Conservation (phyloP, 768 basidiomycete genomes). For the Lactifluus hygrophoroides region DNA sequence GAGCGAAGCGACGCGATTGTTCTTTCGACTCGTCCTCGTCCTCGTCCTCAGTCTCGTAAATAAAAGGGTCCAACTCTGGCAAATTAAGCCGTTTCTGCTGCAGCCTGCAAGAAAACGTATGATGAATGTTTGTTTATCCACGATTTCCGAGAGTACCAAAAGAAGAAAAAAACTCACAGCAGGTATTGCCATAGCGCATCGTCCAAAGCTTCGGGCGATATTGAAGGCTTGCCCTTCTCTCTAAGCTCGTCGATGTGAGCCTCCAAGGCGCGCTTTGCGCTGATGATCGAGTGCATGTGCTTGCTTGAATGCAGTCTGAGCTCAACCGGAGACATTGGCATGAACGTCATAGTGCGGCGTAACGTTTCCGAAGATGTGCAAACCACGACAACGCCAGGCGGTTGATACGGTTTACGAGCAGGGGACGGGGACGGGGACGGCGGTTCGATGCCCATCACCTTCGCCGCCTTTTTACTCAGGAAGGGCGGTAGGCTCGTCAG, state of each 20-base stretch:
- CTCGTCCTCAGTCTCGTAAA: background rate
- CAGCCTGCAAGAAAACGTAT: constrained; percentile 37
- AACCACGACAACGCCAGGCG: constrained; percentile 49
- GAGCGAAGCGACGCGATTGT: background rate
- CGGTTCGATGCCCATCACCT: constrained; percentile 28
- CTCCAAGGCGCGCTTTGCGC: constrained; percentile 48
- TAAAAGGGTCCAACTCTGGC: constrained; percentile 31
- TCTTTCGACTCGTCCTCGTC: background rate
- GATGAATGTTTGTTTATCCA: no score
- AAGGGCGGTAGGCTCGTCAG: constrained; percentile 15
- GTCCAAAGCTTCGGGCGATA: constrained; percentile 28
- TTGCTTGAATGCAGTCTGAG: constrained; percentile 73
- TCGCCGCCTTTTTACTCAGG: constrained; percentile 31
- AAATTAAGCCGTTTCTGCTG: constrained; percentile 61
- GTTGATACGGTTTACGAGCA: constrained; percentile 33
- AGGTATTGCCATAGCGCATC: constrained; percentile 50
- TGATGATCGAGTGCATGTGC: constrained; percentile 54
- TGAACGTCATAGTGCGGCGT: constrained; percentile 44
- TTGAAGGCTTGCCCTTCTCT: constrained; percentile 20
- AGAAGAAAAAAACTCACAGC: constrained; percentile 32
- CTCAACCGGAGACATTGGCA: constrained; percentile 48
- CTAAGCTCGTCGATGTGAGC: constrained; percentile 37
- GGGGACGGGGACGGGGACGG: constrained; percentile 11
- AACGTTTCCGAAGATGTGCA: background rate
- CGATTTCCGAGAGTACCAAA: background rate